phyloP scores from a whole-genome alignment of 192 early-diverging fungal species.

The Mortierella claussenii region DNA sequence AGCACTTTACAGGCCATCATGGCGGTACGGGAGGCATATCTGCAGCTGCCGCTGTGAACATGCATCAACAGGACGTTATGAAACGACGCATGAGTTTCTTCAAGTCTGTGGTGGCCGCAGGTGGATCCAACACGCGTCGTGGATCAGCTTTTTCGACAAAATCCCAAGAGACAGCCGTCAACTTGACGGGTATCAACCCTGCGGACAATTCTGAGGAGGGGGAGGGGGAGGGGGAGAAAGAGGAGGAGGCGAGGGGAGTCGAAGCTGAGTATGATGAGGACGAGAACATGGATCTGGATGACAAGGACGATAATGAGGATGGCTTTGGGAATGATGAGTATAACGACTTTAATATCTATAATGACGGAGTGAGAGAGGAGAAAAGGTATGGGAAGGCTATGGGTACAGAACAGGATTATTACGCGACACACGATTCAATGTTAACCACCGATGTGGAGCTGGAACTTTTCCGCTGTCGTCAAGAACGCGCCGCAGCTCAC shows the following conservation, averaged over 20 bases:
- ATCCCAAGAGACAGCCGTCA: constrained; percentile 44
- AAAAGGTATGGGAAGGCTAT: neutral
- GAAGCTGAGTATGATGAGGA: constrained; percentile 7
- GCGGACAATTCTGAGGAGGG: constrained; percentile 10
- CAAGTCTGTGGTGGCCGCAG: constrained; percentile 23
- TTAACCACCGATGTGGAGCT: constrained; percentile 20
- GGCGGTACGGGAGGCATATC: too few relatives aligned
- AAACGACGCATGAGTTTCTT: constrained; percentile 45
- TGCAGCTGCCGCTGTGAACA: neutral
- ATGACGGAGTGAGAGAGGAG: constrained; percentile 14
- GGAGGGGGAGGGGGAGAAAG: constrained; percentile 4
- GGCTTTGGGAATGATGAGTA: constrained; percentile 9
- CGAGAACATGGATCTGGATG: constrained; percentile 17
- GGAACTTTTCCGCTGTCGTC: constrained; percentile 15
- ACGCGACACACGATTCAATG: constrained; percentile 14
- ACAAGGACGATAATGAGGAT: constrained; percentile 2
- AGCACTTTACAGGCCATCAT: constrained; percentile 47
- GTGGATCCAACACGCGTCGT: constrained; percentile 17
- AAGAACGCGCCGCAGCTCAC: neutral
- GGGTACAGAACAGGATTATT: constrained; percentile 15
- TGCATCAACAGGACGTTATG: constrained; percentile 26
- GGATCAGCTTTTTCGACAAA: constrained; percentile 48
- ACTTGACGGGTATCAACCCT: constrained; percentile 34
- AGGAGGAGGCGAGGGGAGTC: neutral
- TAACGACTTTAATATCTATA: constrained; percentile 16